Conservation (phyloP, 768 basidiomycete genomes). For the Pleurotus eryngii region DNA sequence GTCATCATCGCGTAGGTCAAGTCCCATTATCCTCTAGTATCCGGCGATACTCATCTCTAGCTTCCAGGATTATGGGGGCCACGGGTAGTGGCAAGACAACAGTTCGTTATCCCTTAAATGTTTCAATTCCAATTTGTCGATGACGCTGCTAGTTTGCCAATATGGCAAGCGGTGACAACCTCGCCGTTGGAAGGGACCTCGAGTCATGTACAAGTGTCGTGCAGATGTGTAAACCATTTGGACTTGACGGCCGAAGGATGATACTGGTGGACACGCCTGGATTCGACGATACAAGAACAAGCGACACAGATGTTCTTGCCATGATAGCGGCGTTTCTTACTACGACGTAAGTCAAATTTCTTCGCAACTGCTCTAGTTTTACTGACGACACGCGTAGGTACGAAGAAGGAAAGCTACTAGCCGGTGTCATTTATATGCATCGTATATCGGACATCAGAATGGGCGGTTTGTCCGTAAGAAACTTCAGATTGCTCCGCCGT, state of each 20-base stretch:
- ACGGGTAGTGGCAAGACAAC: slow-evolving; percentile 5
- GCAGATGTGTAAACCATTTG: slow-evolving; percentile 38
- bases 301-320: slow-evolving; percentile 45
- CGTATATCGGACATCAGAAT: slow-evolving; percentile 34
- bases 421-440: slow-evolving; percentile 39
- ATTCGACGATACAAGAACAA: slow-evolving; percentile 50
- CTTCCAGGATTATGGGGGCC: not conserved
- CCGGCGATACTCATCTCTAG: not conserved
- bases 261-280: slow-evolving; percentile 57
- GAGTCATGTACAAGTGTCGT: slow-evolving; percentile 51
- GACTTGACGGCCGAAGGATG: slow-evolving; percentile 36
- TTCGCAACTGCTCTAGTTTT: not conserved
- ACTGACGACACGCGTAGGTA: slow-evolving; percentile 10
- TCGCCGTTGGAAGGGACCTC: slow-evolving; percentile 44
- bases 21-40: not conserved
- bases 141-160: slow-evolving; percentile 46
- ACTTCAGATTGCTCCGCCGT: slow-evolving; percentile 40
- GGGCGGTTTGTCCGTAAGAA: slow-evolving; percentile 32
- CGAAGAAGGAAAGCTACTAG: slow-evolving; percentile 20
- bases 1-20: not conserved
- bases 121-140: not conserved
- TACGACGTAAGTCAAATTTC: slow-evolving; percentile 10
- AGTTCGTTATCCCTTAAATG: not conserved
- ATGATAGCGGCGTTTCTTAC: slow-evolving; percentile 43
- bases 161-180: slow-evolving; percentile 42